Conservation (phyloP, 2,329 filamentous ascomycete genomes). For the Cadophora luteo-olivacea region DNA sequence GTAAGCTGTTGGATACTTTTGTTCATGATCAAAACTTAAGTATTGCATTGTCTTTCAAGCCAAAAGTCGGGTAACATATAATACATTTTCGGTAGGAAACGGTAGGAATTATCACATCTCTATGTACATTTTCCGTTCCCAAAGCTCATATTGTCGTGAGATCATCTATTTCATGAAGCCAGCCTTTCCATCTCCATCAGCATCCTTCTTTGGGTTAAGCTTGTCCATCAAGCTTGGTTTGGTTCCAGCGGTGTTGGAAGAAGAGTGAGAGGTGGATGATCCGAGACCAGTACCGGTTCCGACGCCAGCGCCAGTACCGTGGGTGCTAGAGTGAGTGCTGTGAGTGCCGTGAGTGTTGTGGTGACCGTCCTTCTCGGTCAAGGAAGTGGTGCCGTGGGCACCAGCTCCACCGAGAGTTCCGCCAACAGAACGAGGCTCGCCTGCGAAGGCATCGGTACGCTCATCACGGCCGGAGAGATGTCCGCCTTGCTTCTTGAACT, state of each 20-base stretch:
- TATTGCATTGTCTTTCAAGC: too few species aligned
- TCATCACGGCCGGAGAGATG: constrained; percentile 59
- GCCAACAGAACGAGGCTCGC: constrained; percentile 60
- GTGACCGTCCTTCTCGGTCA: constrained; percentile 38
- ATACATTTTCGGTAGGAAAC: not conserved
- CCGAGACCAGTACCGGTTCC: constrained; percentile 17
- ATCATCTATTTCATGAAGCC: constrained; percentile 29
- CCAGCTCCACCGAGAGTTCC: constrained; percentile 40
- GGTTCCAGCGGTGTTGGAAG: constrained; percentile 30
- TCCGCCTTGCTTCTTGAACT: constrained; percentile 65
- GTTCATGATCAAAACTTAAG: too few species aligned
- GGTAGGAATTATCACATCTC: not conserved
- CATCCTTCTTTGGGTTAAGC: constrained; percentile 60
- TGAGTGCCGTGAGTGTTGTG: constrained; percentile 16
- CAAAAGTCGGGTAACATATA: not conserved
- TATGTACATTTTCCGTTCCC: constrained; percentile 8
- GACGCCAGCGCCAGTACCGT: constrained; percentile 11
- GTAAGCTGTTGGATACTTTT: too few species aligned
- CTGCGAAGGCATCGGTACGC: constrained; percentile 64
- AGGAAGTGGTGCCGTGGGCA: constrained; percentile 38
- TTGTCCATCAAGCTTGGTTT: constrained; percentile 59
- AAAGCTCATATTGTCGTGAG: not conserved
- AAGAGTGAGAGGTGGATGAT: constrained; percentile 25
- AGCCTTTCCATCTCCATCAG: constrained; percentile 61
- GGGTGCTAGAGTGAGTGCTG: constrained; percentile 9